Evolutionary conservation across 2,329 filamentous ascomycete species (phyloP).

Genomic region (Neofusicoccum parvum): DNA sequence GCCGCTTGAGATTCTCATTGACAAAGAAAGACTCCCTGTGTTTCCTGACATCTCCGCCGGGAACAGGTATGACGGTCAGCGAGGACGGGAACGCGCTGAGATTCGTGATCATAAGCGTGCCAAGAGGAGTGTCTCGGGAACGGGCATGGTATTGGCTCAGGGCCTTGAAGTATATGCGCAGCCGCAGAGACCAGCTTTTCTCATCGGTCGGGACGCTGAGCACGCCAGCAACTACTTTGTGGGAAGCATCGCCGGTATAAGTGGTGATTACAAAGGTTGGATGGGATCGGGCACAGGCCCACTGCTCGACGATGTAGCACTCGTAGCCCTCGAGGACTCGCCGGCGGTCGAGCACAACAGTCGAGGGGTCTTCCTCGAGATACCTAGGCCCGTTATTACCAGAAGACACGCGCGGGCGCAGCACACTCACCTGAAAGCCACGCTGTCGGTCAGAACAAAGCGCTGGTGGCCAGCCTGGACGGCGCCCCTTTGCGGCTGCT

Average conservation of each 20-base stretch:
- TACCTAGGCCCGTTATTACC: constrained; percentile 49
- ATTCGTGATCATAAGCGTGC: constrained; percentile 91
- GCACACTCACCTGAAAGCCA: constrained; percentile 57
- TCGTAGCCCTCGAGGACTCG: constrained; percentile 80
- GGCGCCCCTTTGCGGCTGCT: constrained; percentile 25
- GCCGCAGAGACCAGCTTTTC: constrained; percentile 72
- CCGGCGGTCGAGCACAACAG: constrained; percentile 72
- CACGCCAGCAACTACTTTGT: constrained; percentile 77
- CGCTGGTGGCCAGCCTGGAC: constrained; percentile 50
- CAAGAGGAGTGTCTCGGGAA: constrained; percentile 77
- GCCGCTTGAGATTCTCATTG: constrained; percentile 88
- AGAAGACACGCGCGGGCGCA: not conserved
- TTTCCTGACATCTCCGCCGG: constrained; percentile 79
- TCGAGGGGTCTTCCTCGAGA: constrained; percentile 80
- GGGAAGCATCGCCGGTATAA: constrained; percentile 83
- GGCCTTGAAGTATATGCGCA: constrained; percentile 83
- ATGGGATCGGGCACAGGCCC: constrained; percentile 88
- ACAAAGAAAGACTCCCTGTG: constrained; percentile 86
- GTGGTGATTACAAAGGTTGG: constrained; percentile 91
- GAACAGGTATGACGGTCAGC: constrained; percentile 86
- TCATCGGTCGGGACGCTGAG: constrained; percentile 82
- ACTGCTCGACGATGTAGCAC: constrained; percentile 93
- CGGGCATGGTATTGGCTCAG: constrained; percentile 84
- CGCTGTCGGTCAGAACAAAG: constrained; percentile 66
- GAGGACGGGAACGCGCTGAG: constrained; percentile 89